A percentile compares a stretch with the other conserved stretches of the same genome.
Evolutionary conservation across 108 stramenopile genomes (phyloP).

Genomic region (Pelagomonas calceolata): DNA sequence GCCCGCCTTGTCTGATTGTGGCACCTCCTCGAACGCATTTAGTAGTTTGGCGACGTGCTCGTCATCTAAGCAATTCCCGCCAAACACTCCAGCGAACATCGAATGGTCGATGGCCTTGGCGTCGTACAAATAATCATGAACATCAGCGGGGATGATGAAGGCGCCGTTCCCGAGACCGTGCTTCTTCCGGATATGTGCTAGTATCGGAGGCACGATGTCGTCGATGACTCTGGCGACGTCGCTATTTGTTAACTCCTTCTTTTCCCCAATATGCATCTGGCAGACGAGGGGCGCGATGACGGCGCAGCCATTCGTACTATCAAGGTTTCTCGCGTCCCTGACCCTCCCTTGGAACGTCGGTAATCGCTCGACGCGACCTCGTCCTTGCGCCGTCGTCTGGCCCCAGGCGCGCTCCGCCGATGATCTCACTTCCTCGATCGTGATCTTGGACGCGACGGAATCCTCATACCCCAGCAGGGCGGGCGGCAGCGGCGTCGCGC

Average conservation of each 20-base stretch:
- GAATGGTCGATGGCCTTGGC: neutral
- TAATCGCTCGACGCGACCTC: too few relatives aligned
- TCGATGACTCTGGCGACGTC: neutral
- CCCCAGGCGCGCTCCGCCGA: too few relatives aligned
- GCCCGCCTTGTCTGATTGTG: neutral
- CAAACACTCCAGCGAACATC: neutral
- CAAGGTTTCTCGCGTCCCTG: neutral
- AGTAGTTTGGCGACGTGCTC: neutral
- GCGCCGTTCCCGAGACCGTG: neutral
- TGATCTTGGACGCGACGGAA: too few relatives aligned
- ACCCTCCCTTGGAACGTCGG: neutral
- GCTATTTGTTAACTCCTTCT: neutral
- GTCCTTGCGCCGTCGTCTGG: too few relatives aligned
- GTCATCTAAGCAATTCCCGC: neutral
- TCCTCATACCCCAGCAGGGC: too few relatives aligned
- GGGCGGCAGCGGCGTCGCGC: too few relatives aligned
- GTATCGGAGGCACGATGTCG: neutral
- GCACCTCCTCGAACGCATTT: neutral
- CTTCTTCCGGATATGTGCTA: neutral
- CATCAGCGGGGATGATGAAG: neutral
- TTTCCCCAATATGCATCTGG: neutral
- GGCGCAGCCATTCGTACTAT: neutral
- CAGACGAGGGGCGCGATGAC: neutral
- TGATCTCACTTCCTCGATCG: too few relatives aligned
- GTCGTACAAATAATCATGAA: neutral